Evolutionary conservation across 2,329 filamentous ascomycete species (phyloP), one percentile per base, ranked within the genome.

Genomic region (Lachnellula arida): DNA sequence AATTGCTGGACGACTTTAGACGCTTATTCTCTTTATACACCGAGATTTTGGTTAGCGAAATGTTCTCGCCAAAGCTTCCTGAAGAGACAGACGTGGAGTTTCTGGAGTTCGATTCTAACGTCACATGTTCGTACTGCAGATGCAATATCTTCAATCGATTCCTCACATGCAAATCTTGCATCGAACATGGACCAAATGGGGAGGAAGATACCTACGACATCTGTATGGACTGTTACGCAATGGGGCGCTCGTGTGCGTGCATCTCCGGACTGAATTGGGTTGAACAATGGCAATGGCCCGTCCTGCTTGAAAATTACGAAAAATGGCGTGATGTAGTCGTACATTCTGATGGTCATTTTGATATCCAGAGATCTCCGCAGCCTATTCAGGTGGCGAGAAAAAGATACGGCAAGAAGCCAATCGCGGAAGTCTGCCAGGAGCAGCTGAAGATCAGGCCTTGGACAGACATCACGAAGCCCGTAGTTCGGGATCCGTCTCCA

Each of bases 71-170:
- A 12, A 85, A 80, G 43, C 64, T 73, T 2, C 75, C 78, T 1
- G 75, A 85, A 57, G 86, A 91, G 60, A 86, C 80, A 59, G 77
- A 87, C 23, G 77, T 90, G 3, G 91, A 97, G 64, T 85, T 84
- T 59, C 72, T 96, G 7, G 81, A 86, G 0, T 97, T 89, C 65
- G 92, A 97, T 72, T 91, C 91, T 55, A 93, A 91, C 67, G 85
- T 99, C 49, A 96, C 91, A 6, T 99, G 94, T 71, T 93, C 93
- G 3, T 99, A 97, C 72, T 99, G 94, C 70, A 81, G 94, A 46
- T 89, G 89, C 60, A 97, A 97, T 68, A 95, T 99, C 54, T 97
- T 97, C 79, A 99, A 99, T 71, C 83, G 91, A 3, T 99, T 99
- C 68, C 74, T 99, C 23, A 96, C 92, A 3, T 99, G 94, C 75